Evolutionary conservation across 2,329 filamentous ascomycete genomes (phyloP), one percentile per base, ranked within the genome.

Genomic region (Metarhizium anisopliae): DNA sequence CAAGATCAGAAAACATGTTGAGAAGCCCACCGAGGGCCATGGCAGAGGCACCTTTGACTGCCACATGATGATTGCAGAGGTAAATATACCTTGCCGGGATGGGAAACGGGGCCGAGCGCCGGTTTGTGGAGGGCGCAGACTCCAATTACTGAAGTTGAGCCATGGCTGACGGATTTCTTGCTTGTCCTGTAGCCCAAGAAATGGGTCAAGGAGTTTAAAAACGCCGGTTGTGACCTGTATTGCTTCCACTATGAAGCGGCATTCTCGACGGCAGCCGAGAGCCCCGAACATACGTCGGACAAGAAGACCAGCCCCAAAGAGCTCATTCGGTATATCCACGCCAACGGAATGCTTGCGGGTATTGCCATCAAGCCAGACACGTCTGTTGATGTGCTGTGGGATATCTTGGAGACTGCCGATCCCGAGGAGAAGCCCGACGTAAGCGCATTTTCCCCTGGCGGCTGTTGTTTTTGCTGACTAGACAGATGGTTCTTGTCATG

Each of bases 61-160:
- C 80, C 94, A 99, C 75, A 97, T 99, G 94, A 99, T 99, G 94
- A 95, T 99, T 69, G 85, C 90, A 66, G 93, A 99, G 87, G 90
- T 93, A 79, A 63, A 38, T 43, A 38, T 43, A 29, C 36, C 14
- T 29, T 36, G n/a, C 3, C 13, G n/a, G 40, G 29, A 29, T 36
- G 55, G 4, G 30, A 16, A 20, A 13, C 20, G 25, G 36, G 38
- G 30, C 25, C 55, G 53, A 45, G 47, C 16, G 36, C 38, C 8
- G 25, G 7, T 6, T 25, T 18, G 25, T 14, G 16, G 10, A n/a
- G 45, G 29, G n/a, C 14, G 6, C 14, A 14, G 29, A n/a, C 32
- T 25, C 18, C 30, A 7, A 29, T 36, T n/a, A 25, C 13, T 16
- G 38, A 16, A 49, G 7, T 40, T 8, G 5, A 2, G 35, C n/a